Evolutionary conservation across 345 rosid genomes (phyloP), one percentile per base, ranked within the genome.

Genomic region (Hibiscus mutabilis): DNA sequence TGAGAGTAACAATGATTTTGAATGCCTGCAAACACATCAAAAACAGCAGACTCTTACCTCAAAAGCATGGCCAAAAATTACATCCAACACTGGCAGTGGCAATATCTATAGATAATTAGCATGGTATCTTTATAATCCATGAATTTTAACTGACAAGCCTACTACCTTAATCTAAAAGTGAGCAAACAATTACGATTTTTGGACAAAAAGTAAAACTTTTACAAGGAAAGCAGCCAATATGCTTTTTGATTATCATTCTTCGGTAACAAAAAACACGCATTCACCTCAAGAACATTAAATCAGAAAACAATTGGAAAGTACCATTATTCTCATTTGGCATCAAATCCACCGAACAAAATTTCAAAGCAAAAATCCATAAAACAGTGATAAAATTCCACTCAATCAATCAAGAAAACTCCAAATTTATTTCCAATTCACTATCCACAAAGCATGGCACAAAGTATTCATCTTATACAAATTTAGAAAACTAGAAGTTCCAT

Each of bases 1-100:
- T 0, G 96, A 71, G 84, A 21, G 83, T 86, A 76, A 95, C 99
- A 53, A 95, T 73, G 61, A 92, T 82, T 86, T 95, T 95, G 81
- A 95, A 95, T 8, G 92, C 99, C 99, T 95, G 87, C 78, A 76
- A 6, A 51, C 31, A 71, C 9, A 63, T 37, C 25, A 46, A 56
- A 65, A 25, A 49, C 2, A 59, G 24, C 19, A n/a, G n/a, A 16
- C 11, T 51, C 85, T 82, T 78, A 92, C 99, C 94, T 95, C 99
- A 82, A 92, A 95, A 61, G 98, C 99, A 82, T 92, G 99, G 11
- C 96, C 10, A 35, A 15, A 55, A 10, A 19, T 18, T 16, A 21
- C 33, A 6, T 55, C 18, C 35, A 52, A 18, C 18, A 55, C 61
- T 7, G 18, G 22, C 52, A 14, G 4, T 7, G 19, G 22, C 44